phyloP scores from a whole-genome alignment of 169 alveolate species.

The Eimeria praecox region DNA sequence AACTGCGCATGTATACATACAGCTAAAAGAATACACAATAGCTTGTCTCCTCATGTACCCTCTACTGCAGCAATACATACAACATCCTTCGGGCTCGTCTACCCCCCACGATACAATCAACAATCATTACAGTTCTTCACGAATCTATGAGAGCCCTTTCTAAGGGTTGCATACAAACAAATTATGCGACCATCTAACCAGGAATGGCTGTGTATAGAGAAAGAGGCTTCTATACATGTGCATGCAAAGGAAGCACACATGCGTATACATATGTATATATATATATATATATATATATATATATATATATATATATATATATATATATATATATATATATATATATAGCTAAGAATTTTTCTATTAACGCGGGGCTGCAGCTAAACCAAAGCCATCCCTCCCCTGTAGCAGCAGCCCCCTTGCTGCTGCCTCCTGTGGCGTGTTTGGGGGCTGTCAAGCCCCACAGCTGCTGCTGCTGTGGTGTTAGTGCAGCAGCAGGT shows the following conservation, averaged over 20 bases:
- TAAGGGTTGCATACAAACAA: no score
- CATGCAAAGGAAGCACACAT: no score
- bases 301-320: no score
- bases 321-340: no score
- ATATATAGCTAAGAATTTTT: neutral
- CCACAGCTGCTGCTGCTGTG: neutral
- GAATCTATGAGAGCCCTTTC: neutral
- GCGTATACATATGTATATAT: no score
- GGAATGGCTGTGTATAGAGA: no score
- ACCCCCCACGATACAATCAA: neutral
- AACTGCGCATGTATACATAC: no score
- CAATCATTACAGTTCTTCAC: neutral
- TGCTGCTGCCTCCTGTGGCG: neutral
- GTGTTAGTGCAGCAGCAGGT: neutral
- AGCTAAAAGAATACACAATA: no score
- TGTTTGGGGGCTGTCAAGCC: neutral
- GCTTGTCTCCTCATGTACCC: no score
- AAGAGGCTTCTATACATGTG: no score
- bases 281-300: no score
- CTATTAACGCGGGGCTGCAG: neutral
- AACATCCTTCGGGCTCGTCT: neutral
- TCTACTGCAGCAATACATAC: neutral
- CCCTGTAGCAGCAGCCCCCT: constrained; percentile 7
- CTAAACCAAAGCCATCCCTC: neutral
- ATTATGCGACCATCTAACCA: no score